A percentile compares a stretch with the other conserved stretches of the same genome.
Conservation (phyloP, 2,329 filamentous ascomycete genomes). For the Scytalidium lignicola region DNA sequence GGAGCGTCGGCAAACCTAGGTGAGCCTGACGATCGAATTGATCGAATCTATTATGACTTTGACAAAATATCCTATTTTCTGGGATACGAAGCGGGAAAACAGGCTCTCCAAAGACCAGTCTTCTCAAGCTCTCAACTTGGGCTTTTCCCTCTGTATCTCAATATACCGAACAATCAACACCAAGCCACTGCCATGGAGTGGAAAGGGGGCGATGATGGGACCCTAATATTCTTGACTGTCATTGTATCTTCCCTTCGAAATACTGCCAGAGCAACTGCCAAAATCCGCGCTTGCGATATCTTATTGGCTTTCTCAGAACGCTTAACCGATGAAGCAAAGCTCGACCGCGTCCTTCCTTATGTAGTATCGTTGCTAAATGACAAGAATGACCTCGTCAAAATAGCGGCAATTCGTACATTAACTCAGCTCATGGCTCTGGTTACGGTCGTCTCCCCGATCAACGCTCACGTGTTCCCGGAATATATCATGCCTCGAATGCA, state of each 20-base stretch:
- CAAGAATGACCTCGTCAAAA: slow-evolving; percentile 74
- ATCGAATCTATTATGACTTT: slow-evolving; percentile 88
- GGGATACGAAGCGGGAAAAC: slow-evolving; percentile 56
- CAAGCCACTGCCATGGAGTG: slow-evolving; percentile 56
- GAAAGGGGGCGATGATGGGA: slow-evolving; percentile 75
- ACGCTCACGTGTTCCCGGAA: slow-evolving; percentile 64
- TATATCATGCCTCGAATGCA: slow-evolving; percentile 64
- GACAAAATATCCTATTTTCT: slow-evolving; percentile 97
- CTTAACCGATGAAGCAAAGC: slow-evolving; percentile 89
- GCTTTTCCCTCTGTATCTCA: slow-evolving; percentile 76
- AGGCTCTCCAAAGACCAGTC: slow-evolving; percentile 27
- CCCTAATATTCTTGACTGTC: slow-evolving; percentile 84
- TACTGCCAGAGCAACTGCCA: slow-evolving; percentile 81
- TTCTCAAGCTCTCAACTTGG: slow-evolving; percentile 48
- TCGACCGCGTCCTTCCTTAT: slow-evolving; percentile 90
- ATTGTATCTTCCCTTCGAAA: slow-evolving; percentile 86
- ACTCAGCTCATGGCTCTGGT: slow-evolving; percentile 87
- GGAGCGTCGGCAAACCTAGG: slow-evolving; percentile 67
- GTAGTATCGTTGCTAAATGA: slow-evolving; percentile 79
- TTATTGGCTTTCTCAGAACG: slow-evolving; percentile 87
- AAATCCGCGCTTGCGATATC: slow-evolving; percentile 84
- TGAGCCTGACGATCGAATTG: slow-evolving; percentile 89
- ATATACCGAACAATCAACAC: slow-evolving; percentile 80
- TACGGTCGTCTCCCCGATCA: slow-evolving; percentile 75
- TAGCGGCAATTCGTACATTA: slow-evolving; percentile 79